phyloP scores from a whole-genome alignment of 2,329 filamentous ascomycete species.

The Pseudocercospora pini-densiflorae region DNA sequence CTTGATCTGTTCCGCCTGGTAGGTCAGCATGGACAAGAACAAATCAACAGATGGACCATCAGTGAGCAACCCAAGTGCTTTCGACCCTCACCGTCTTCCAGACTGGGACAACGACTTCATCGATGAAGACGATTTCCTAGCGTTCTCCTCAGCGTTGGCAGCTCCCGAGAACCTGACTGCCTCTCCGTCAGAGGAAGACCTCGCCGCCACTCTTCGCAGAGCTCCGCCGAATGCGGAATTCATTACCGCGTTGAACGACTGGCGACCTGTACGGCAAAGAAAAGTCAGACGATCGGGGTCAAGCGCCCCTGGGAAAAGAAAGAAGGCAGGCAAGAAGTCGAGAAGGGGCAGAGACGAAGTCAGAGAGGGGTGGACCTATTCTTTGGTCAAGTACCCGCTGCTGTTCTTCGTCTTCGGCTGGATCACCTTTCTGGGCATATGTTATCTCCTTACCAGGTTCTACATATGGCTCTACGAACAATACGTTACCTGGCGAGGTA shows the following conservation, averaged over 20 bases:
- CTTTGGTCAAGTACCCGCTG: conserved; percentile 88
- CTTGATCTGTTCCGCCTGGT: neutral
- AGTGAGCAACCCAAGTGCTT: conserved; percentile 49
- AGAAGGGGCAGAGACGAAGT: conserved; percentile 79
- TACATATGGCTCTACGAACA: conserved; percentile 96
- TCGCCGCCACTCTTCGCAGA: conserved; percentile 40
- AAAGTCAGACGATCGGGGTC: conserved; percentile 45
- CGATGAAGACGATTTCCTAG: conserved; percentile 69
- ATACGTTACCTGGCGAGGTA: conserved; percentile 85
- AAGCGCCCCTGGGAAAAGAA: conserved; percentile 33
- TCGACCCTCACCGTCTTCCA: conserved; percentile 73
- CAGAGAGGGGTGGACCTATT: conserved; percentile 89
- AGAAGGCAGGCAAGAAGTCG: conserved; percentile 44
- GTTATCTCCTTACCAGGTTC: conserved; percentile 83
- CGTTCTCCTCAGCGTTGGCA: conserved; percentile 81
- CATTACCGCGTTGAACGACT: conserved; percentile 92
- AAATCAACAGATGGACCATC: conserved; percentile 58
- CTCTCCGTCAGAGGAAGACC: conserved; percentile 66
- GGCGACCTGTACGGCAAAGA: conserved; percentile 83
- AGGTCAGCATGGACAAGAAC: conserved; percentile 38
- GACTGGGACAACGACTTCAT: conserved; percentile 82
- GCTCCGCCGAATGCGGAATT: conserved; percentile 57
- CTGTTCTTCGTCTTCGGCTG: conserved; percentile 79
- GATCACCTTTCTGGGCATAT: conserved; percentile 72
- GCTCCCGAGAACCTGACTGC: conserved; percentile 67